Percentiles rank a stretch among this genome's conserved stretches.
phyloP scores from a whole-genome alignment of 2,329 filamentous ascomycete genomes.

The Cytospora paraplurivora region DNA sequence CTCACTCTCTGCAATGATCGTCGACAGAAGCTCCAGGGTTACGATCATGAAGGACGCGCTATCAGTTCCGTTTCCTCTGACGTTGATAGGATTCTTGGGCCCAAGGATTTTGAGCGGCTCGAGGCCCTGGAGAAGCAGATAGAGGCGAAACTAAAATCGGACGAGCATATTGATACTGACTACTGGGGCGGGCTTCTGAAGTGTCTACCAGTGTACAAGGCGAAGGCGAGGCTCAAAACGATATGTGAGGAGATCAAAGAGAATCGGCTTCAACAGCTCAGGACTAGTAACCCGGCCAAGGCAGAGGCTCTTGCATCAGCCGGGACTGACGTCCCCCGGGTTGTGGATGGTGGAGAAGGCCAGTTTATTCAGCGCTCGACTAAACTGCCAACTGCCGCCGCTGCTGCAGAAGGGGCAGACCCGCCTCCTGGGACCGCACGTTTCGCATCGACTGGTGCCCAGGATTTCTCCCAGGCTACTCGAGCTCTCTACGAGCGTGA shows the following conservation, averaged over 20 bases:
- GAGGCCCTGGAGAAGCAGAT: conserved; percentile 86
- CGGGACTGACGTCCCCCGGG: conserved; percentile 37
- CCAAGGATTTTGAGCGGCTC: conserved; percentile 86
- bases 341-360: conserved; percentile 45
- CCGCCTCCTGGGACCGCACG: conserved; percentile 62
- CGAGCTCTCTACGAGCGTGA: conserved; percentile 91
- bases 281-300: conserved; percentile 67
- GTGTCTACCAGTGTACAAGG: conserved; percentile 87
- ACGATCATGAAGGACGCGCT: conserved; percentile 67
- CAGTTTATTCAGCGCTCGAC: conserved; percentile 31
- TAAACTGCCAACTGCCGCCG: conserved; percentile 31
- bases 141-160: conserved; percentile 77
- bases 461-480: conserved; percentile 84
- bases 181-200: conserved; percentile 95
- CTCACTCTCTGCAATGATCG: conserved; percentile 80
- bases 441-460: conserved; percentile 69
- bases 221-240: conserved; percentile 78
- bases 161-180: conserved; percentile 92
- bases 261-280: conserved; percentile 66
- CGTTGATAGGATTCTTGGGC: conserved; percentile 82
- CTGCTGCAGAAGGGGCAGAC: conserved; percentile 37
- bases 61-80: conserved; percentile 82
- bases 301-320: conserved; percentile 48
- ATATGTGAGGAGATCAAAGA: conserved; percentile 77
- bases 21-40: conserved; percentile 64